Base-by-base conservation (phyloP, 495 filamentous ascomycete species). In the Penicillium fimorum region DNA sequence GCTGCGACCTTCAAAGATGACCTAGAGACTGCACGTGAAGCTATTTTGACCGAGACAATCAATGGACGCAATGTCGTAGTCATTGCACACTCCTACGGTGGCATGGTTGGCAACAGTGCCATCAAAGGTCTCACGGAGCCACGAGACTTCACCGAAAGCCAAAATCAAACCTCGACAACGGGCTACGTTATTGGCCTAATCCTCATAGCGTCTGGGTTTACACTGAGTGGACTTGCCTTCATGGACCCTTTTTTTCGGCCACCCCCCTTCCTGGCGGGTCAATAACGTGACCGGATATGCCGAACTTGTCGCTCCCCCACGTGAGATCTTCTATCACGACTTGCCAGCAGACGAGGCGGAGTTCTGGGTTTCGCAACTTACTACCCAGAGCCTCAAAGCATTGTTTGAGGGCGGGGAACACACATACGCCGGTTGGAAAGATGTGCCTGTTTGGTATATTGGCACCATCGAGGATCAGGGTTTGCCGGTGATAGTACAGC, bases 51-150 rank as follows among this genome's bases (percentile, higher is more conserved):
- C 37, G 74, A 80, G 51, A 67, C 68, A 43, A 59, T 32, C 22
- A 20, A 58, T 27, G 71, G 75, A 7, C 70, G 70, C 42, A 51
- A 69, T 33, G 76, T 84, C 8, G 69, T 83, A 2, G 61, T 84
- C 40, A 53, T 83, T 11, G 69, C 69, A 9, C 80, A 84, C 63
- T 82, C 79, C 5, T 82, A 82, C 56, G 78, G 79, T 44, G 80
- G 79, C 41, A 68, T 77, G 32, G 75, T 80, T 1, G 78, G 71
- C 38, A 70, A 67, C 46, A 78, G 73, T 51, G 76, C 76, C 2
- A 70, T 81, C 57, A 75, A 74, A 55, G 78, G 73, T 0, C 68
- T 77, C 35, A 62, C 73, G 45, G 48, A 40, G 22, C 22, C 22
- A 18, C 46, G 67, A 4, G 40, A 47, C 24, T 40, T 64, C 10